A percentile compares a stretch with the other conserved stretches of the same genome.
phyloP scores from a whole-genome alignment of 2,329 filamentous ascomycete genomes.

The Colletotrichum melonis region DNA sequence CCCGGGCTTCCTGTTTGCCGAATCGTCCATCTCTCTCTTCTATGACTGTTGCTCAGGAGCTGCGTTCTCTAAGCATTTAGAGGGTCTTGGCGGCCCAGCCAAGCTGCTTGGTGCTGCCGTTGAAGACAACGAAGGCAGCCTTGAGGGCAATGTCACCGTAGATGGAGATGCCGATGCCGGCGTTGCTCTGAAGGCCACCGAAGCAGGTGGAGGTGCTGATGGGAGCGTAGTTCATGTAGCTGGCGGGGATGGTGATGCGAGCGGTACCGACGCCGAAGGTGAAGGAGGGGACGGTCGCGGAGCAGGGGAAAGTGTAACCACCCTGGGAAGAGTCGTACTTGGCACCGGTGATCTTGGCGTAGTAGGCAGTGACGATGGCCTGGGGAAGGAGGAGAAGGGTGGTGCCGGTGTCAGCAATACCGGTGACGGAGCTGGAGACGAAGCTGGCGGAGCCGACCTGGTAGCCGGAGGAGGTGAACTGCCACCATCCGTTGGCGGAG shows the following conservation, averaged over 20 bases:
- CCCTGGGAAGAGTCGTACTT: conserved; percentile 38
- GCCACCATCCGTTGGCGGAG: conserved; percentile 71
- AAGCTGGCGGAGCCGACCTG: conserved; percentile 36
- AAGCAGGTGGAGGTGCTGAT: conserved; percentile 62
- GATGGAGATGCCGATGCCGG: conserved; percentile 57
- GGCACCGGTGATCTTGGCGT: conserved; percentile 39
- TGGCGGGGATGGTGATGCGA: conserved; percentile 56
- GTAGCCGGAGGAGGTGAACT: conserved; percentile 55
- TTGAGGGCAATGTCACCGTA: conserved; percentile 74
- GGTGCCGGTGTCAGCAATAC: conserved; percentile 42
- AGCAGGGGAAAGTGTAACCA: conserved; percentile 56
- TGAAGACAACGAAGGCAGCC: conserved; percentile 70
- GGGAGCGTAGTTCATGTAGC: conserved; percentile 55
- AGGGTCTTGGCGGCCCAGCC: conserved; percentile 50
- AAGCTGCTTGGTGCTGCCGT: conserved; percentile 51
- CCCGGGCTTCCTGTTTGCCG: neutral
- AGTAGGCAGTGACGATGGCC: conserved; percentile 40
- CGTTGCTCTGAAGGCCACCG: conserved; percentile 66
- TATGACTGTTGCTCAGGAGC: neutral
- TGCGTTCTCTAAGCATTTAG: neutral
- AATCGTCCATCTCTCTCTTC: neutral
- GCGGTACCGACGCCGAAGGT: conserved; percentile 54
- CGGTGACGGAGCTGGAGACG: conserved; percentile 33
- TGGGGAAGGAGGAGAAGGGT: conserved; percentile 42
- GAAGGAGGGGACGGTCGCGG: conserved; percentile 53